Evolutionary conservation across 2,329 filamentous ascomycete species (phyloP).

Genomic region (Blastomyces emzantsi): DNA sequence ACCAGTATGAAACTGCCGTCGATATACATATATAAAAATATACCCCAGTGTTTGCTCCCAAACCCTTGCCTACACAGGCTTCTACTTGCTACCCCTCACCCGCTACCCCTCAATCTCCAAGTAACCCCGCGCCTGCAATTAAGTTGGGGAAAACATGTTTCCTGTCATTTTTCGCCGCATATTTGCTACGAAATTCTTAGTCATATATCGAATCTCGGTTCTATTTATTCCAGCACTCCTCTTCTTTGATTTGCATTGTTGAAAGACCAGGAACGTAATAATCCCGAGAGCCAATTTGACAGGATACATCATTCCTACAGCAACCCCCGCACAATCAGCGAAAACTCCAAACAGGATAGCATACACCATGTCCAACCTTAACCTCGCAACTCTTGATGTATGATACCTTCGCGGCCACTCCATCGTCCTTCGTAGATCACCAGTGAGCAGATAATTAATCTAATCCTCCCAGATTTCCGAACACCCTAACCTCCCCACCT

Average conservation of each 20-base stretch:
- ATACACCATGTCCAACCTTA: conserved; percentile 3
- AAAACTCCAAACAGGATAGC: not conserved
- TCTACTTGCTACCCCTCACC: not conserved
- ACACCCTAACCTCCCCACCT: conserved; percentile 58
- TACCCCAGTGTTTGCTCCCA: not conserved
- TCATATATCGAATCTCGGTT: not conserved
- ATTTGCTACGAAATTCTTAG: conserved; percentile 1
- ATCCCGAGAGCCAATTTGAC: not conserved
- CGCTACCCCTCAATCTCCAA: conserved; percentile 2
- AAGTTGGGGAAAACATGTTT: not conserved
- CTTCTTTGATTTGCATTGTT: not conserved
- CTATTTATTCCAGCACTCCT: not conserved
- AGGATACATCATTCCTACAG: not conserved
- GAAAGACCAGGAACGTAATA: not conserved
- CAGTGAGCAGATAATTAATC: not conserved
- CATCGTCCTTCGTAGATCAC: not conserved
- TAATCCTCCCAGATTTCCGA: conserved; percentile 48
- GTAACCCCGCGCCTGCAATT: not conserved
- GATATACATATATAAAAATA: not conserved
- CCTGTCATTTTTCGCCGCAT: not conserved
- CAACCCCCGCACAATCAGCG: not conserved
- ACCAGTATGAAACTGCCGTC: not conserved
- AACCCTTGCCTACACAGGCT: not conserved
- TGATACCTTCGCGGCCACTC: not conserved
- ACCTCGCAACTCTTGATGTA: conserved; percentile 8